phyloP scores from a whole-genome alignment of 192 early-diverging fungal species.

The Powellomyces hirtus region DNA sequence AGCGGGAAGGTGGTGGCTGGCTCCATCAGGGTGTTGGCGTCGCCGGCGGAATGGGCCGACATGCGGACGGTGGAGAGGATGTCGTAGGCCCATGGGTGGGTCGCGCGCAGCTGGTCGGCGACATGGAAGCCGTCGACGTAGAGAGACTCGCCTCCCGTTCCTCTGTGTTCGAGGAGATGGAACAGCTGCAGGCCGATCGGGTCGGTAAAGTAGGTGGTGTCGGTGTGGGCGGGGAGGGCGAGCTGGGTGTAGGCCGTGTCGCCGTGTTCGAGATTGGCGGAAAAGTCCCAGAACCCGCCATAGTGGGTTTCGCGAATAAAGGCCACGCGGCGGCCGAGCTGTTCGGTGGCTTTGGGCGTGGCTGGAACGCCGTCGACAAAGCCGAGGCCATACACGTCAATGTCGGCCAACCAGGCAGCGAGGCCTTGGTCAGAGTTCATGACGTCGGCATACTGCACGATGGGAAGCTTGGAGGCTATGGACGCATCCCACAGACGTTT shows the following conservation, averaged over 20 bases:
- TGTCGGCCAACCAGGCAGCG: slow-evolving; percentile 62
- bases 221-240: slow-evolving; percentile 74
- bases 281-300: slow-evolving; percentile 76
- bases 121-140: slow-evolving; percentile 79
- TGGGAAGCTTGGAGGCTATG: slow-evolving; percentile 40
- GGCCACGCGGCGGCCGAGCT: slow-evolving; percentile 60
- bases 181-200: slow-evolving; percentile 80
- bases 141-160: slow-evolving; percentile 73
- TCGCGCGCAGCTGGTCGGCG: slow-evolving; percentile 58
- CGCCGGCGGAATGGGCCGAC: slow-evolving; percentile 74
- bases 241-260: slow-evolving; percentile 81
- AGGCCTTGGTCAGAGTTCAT: slow-evolving; percentile 67
- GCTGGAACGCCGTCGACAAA: slow-evolving; percentile 72
- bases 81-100: slow-evolving; percentile 57
- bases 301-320: slow-evolving; percentile 81
- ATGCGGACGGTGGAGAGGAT: slow-evolving; percentile 58
- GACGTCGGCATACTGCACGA: slow-evolving; percentile 56
- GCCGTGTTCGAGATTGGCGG: slow-evolving; percentile 70
- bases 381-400: slow-evolving; percentile 71
- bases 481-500: slow-evolving; percentile 41
- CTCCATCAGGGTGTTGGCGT: slow-evolving; percentile 58
- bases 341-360: slow-evolving; percentile 59
- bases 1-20: slow-evolving; percentile 61
- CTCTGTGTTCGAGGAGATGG: slow-evolving; percentile 63
- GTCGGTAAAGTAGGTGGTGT: slow-evolving; percentile 86